Conservation (phyloP, 2,329 filamentous ascomycete genomes). For the Fusarium sp. region DNA sequence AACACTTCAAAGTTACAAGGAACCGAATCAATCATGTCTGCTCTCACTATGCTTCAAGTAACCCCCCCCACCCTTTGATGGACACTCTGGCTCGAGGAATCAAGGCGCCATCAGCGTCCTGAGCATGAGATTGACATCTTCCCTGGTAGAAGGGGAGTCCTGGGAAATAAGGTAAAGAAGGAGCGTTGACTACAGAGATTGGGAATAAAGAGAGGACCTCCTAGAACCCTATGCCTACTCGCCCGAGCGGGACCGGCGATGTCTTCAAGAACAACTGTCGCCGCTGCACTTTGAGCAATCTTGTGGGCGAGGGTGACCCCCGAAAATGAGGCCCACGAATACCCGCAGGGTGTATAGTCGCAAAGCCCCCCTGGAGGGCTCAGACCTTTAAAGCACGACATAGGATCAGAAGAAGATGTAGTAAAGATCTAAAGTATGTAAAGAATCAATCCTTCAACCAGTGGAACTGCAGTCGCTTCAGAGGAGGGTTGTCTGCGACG, state of each 20-base stretch:
- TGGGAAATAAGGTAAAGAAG: not conserved
- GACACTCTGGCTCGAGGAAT: not conserved
- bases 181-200: not conserved
- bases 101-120: not conserved
- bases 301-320: too few species aligned
- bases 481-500: not conserved
- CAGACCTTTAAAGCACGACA: not conserved
- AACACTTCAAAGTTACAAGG: not conserved
- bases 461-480: too few species aligned
- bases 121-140: not conserved
- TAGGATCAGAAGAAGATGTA: not conserved
- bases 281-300: too few species aligned
- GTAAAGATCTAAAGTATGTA: too few species aligned
- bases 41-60: too few species aligned
- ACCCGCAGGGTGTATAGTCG: not conserved
- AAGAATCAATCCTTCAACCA: too few species aligned
- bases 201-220: not conserved
- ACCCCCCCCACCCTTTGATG: not conserved
- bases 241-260: too few species aligned
- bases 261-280: too few species aligned
- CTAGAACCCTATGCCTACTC: too few species aligned
- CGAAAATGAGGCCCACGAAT: too few species aligned
- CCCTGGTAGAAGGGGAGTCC: not conserved
- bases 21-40: not conserved
- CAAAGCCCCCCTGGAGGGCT: not conserved